Percentiles rank a stretch among this genome's conserved stretches.
These are phyloP conservation scores for Emergomyces pasteurianus DNA, from an alignment of 2,329 filamentous ascomycete genomes.

Conservation along the genomic window DNA sequence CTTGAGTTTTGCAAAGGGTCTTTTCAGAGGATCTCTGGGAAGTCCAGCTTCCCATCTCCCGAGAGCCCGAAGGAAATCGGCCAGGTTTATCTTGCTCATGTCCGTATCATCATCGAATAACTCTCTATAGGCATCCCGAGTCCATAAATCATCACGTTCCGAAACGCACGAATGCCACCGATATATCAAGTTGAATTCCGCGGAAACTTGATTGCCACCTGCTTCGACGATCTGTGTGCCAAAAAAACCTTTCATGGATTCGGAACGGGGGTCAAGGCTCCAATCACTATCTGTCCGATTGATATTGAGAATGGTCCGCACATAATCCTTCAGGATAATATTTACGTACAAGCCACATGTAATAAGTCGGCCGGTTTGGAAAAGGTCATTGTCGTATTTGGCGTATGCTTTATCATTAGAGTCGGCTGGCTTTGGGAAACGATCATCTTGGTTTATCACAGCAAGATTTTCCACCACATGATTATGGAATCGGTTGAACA, in stretches of 20 bases:
- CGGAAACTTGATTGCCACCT: slow-evolving; percentile 40
- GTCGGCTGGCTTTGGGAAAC: slow-evolving; percentile 19
- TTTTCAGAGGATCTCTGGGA: slow-evolving; percentile 48
- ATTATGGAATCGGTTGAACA: slow-evolving; percentile 31
- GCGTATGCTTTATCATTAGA: slow-evolving; percentile 28
- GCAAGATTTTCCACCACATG: slow-evolving; percentile 25
- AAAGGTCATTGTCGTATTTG: slow-evolving; percentile 25
- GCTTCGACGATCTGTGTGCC: slow-evolving; percentile 25
- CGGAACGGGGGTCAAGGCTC: slow-evolving; percentile 33
- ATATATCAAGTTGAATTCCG: slow-evolving; percentile 44
- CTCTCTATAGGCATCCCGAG: slow-evolving; percentile 48
- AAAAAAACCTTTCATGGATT: slow-evolving; percentile 16
- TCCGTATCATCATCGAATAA: slow-evolving; percentile 10
- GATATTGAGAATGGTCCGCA: slow-evolving; percentile 22
- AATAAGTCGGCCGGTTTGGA: slow-evolving; percentile 24
- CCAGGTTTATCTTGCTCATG: slow-evolving; percentile 18
- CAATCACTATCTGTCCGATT: slow-evolving; percentile 32
- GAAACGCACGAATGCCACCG: slow-evolving; percentile 53
- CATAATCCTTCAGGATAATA: slow-evolving; percentile 24
- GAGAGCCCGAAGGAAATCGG: slow-evolving; percentile 35
- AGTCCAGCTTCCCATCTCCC: slow-evolving; percentile 45
- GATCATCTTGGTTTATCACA: slow-evolving; percentile 33
- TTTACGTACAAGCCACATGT: slow-evolving; percentile 23
- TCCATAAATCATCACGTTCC: slow-evolving; percentile 60
- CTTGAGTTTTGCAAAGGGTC: slow-evolving; percentile 50